Conservation (phyloP, 1,284 basidiomycete species). For the Pseudozyma sp. region DNA sequence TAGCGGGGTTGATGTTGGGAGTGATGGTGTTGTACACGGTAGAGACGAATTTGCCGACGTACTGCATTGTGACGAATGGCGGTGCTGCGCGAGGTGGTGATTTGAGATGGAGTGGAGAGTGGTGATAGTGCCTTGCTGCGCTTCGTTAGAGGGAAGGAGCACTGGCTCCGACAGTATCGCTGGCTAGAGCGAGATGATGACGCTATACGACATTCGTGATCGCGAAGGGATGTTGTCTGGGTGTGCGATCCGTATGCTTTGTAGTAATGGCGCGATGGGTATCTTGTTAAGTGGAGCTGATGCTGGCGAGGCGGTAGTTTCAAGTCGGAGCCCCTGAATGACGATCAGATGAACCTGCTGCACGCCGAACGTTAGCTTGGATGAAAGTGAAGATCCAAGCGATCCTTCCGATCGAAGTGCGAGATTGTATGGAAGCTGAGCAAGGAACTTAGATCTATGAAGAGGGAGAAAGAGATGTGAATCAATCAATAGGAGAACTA, state of each 20-base stretch:
- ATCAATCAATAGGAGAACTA: no score
- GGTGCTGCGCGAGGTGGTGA: neutral
- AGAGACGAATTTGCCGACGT: slow-evolving; percentile 67
- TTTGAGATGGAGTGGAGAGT: neutral
- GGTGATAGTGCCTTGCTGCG: neutral
- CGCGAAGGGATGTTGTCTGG: neutral
- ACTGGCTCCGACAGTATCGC: neutral
- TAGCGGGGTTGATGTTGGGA: slow-evolving; percentile 68
- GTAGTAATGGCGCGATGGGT: no score
- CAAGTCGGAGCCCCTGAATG: neutral
- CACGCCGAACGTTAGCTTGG: no score
- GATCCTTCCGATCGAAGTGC: no score
- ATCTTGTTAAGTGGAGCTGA: no score
- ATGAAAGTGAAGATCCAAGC: no score
- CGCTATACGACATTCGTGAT: neutral
- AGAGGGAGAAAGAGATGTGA: no score
- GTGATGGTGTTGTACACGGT: slow-evolving; percentile 69
- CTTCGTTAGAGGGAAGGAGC: no score
- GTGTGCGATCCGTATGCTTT: neutral
- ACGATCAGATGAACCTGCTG: no score
- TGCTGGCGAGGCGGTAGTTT: no score
- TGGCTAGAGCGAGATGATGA: neutral
- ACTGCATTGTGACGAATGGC: slow-evolving; percentile 58
- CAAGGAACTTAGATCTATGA: no score
- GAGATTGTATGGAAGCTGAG: no score